Percentiles rank a stretch among this genome's conserved stretches.
phyloP scores from a whole-genome alignment of 345 rosid genomes.

The Kernera saxatilis region DNA sequence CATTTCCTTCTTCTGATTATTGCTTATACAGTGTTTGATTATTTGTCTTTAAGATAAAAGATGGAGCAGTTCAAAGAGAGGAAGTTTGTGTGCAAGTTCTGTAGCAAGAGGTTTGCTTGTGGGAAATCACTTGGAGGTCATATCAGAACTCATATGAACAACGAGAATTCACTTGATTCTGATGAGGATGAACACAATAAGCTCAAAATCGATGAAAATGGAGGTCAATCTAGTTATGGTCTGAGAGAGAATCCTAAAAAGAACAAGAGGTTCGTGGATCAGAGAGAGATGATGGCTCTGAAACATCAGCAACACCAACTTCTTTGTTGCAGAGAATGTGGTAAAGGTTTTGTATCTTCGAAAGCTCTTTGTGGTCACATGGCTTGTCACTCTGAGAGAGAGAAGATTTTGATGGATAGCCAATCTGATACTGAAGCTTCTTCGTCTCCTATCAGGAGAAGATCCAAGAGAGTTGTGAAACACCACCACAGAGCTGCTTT shows the following conservation, averaged over 20 bases:
- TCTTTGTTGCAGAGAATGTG: slow-evolving; percentile 70
- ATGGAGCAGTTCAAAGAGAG: slow-evolving; percentile 59
- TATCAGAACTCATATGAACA: slow-evolving; percentile 70
- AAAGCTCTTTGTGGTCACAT: slow-evolving; percentile 95
- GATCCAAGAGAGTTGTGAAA: slow-evolving; percentile 52
- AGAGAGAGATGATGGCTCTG: slow-evolving; percentile 25
- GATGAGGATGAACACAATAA: slow-evolving; percentile 37
- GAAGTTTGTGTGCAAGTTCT: slow-evolving; percentile 67
- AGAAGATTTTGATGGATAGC: slow-evolving; percentile 45
- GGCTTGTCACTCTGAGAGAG: slow-evolving; percentile 81
- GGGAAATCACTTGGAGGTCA: slow-evolving; percentile 93
- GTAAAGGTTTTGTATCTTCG: slow-evolving; percentile 71
- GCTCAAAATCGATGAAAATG: slow-evolving; percentile 40
- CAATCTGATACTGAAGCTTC: slow-evolving; percentile 73
- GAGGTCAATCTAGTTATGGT: slow-evolving; percentile 49
- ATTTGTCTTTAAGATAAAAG: background rate
- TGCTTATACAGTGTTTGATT: slow-evolving; percentile 11
- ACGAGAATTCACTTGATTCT: slow-evolving; percentile 34
- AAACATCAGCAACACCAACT: slow-evolving; percentile 27
- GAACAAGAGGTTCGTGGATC: slow-evolving; percentile 51
- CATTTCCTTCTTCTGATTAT: background rate
- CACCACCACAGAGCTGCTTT: slow-evolving; percentile 31
- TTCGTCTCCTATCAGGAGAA: slow-evolving; percentile 50
- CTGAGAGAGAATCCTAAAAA: slow-evolving; percentile 71
- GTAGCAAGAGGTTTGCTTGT: slow-evolving; percentile 68